Evolutionary conservation across 148 eudicot genomes (phyloP), one percentile per base, ranked within the genome.

Genomic region (Amaranthus cruentus): DNA sequence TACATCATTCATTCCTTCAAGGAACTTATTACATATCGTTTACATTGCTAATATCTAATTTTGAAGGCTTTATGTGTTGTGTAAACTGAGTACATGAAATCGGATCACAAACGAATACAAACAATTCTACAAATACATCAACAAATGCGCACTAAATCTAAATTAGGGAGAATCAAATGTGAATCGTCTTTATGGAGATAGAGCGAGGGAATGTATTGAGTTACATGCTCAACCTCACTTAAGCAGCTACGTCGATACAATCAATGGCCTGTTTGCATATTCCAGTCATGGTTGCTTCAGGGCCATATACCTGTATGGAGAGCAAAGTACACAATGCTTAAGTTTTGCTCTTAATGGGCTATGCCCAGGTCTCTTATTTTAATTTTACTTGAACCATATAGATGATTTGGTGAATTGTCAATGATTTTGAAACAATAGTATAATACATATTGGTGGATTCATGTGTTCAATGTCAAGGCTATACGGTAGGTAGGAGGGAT

Each of bases 231-330:
- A 47, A 54, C 62, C 48, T 4, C 42, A 47, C 15, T 85, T 77
- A 93, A 60, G 97, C 97, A 76, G 95, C 86, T 18, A 83, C 92
- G 44, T 80, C 71, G 83, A 93, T 85, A 88, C 94, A 93, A 73
- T 91, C 92, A 66, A 93, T 93, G 61, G 98, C 97, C 84, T 93
- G 94, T 73, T 93, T 93, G 98, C 98, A 93, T 72, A 93, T 93
- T 68, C 98, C 98, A 0, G 98, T 93, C 98, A 93, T 93, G 54
- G 98, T 93, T 77, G 87, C 94, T 82, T 93, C 98, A 15, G 98
- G 98, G 55, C 98, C 98, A 66, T 91, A 91, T 38, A 93, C 96
- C 98, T 84, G 76, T 54, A 69, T 47, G 54, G 48, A 4, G 9
- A 63, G 53, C 52, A 66, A n/a, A 52, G 0, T 38, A 28, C 38